Percentiles rank a stretch among this genome's conserved stretches.
Conservation (phyloP, 129 eudicot species). For the Erigeron canadensis region DNA sequence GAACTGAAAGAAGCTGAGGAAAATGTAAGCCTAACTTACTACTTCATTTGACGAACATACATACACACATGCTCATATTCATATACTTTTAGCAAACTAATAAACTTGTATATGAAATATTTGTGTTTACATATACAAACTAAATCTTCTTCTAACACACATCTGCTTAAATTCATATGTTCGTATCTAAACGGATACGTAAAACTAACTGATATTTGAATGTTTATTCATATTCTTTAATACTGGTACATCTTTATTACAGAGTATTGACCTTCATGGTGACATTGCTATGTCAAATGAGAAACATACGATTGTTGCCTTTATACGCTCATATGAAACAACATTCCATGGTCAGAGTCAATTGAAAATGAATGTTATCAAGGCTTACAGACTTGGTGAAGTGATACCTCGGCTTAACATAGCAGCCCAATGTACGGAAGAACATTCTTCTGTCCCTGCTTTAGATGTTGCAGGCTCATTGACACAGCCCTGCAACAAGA, state of each 20-base stretch:
- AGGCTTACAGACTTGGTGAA: not conserved
- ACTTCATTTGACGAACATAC: too few relatives aligned
- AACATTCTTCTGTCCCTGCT: not conserved
- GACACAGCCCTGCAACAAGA: not conserved
- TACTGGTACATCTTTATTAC: not conserved
- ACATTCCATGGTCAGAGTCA: not conserved
- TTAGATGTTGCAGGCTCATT: not conserved
- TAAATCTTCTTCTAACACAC: too few relatives aligned
- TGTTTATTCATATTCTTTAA: not conserved
- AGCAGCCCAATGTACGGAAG: not conserved
- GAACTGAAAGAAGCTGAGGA: too few relatives aligned
- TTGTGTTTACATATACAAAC: too few relatives aligned
- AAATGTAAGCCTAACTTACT: too few relatives aligned
- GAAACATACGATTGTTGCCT: not conserved
- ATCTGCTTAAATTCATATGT: too few relatives aligned
- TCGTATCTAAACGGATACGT: too few relatives aligned
- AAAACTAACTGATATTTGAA: too few relatives aligned
- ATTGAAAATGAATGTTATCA: not conserved
- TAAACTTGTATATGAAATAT: too few relatives aligned
- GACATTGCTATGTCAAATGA: not conserved
- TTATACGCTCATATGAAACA: not conserved
- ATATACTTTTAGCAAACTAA: too few relatives aligned
- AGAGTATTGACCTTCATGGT: not conserved
- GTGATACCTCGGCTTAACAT: not conserved
- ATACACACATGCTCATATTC: too few relatives aligned